Conservation (phyloP, 1,139 yeast species). For the Taphrina confusa region DNA sequence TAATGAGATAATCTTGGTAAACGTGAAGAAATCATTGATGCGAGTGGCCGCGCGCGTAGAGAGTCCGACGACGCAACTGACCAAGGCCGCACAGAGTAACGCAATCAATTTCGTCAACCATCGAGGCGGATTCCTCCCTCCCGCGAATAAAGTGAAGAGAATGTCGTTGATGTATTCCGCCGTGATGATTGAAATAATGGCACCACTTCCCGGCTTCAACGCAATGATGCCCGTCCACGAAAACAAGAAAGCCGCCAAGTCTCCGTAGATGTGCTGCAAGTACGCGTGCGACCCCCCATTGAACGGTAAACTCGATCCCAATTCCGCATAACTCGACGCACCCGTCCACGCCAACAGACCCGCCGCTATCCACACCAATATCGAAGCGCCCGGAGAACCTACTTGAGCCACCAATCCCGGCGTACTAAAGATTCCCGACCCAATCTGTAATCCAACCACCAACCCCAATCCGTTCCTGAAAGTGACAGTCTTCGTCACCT, state of each 20-base stretch:
- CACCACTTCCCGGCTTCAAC: slow-evolving; percentile 51
- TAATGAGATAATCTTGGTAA: slow-evolving; percentile 47
- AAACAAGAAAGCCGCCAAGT: slow-evolving; percentile 48
- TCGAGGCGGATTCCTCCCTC: slow-evolving; percentile 8
- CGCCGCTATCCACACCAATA: slow-evolving; percentile 49
- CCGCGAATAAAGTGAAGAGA: slow-evolving; percentile 22
- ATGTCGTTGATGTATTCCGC: slow-evolving; percentile 48
- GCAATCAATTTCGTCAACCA: slow-evolving; percentile 41
- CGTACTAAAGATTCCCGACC: slow-evolving; percentile 52
- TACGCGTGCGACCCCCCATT: slow-evolving; percentile 52
- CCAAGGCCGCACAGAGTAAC: slow-evolving; percentile 39
- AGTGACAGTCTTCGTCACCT: slow-evolving; percentile 46
- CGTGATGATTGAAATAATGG: slow-evolving; percentile 50
- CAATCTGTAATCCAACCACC: slow-evolving; percentile 51
- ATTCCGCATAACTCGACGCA: slow-evolving; percentile 51
- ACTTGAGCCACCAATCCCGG: slow-evolving; percentile 50
- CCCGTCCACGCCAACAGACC: slow-evolving; percentile 53
- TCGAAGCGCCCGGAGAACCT: slow-evolving; percentile 49
- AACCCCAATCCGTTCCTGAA: slow-evolving; percentile 49
- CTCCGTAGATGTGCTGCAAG: slow-evolving; percentile 49
- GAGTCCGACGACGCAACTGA: slow-evolving; percentile 9
- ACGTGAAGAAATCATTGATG: slow-evolving; percentile 47
- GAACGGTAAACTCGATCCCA: slow-evolving; percentile 50
- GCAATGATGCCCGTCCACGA: slow-evolving; percentile 50
- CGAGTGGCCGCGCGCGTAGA: slow-evolving; percentile 47